Percentiles rank a stretch among this genome's conserved stretches.
Conservation (phyloP, 179 eudicot species). For the Amaranthus tricolor region DNA sequence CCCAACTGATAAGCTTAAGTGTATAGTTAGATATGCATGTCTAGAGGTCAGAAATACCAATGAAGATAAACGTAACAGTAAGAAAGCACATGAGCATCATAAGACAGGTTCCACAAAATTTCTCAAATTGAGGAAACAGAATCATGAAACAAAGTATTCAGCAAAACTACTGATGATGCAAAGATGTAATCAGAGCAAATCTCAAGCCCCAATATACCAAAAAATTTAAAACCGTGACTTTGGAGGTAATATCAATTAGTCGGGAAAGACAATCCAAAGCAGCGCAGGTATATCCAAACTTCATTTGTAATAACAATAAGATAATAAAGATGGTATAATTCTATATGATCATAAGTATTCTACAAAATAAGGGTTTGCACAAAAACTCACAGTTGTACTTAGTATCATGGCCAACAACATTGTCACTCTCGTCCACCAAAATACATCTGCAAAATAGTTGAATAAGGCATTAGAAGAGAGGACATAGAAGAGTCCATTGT, state of each 20-base stretch:
- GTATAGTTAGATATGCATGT: not conserved
- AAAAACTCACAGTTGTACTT: conserved; percentile 88
- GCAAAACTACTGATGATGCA: not conserved
- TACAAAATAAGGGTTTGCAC: not conserved
- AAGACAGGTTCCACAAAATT: not conserved
- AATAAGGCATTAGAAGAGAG: not conserved
- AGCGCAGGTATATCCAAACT: not conserved
- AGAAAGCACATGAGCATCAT: not conserved
- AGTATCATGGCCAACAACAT: conserved; percentile 84
- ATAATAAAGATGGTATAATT: conserved; percentile 1
- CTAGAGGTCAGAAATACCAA: not conserved
- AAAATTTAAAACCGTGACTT: not conserved
- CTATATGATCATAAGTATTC: not conserved
- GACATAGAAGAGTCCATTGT: not conserved
- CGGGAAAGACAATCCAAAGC: not conserved
- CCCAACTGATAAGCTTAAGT: too few species aligned
- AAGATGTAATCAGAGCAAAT: not conserved
- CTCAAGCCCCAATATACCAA: not conserved
- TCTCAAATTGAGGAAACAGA: not conserved
- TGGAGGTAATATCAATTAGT: not conserved
- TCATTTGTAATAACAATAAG: not conserved
- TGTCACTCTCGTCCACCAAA: conserved; percentile 89
- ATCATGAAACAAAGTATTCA: not conserved
- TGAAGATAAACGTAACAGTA: not conserved
- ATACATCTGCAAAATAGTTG: conserved; percentile 66